Base-by-base conservation (phyloP, 2,329 filamentous ascomycete species). In the Aspergillus fijiensis region DNA sequence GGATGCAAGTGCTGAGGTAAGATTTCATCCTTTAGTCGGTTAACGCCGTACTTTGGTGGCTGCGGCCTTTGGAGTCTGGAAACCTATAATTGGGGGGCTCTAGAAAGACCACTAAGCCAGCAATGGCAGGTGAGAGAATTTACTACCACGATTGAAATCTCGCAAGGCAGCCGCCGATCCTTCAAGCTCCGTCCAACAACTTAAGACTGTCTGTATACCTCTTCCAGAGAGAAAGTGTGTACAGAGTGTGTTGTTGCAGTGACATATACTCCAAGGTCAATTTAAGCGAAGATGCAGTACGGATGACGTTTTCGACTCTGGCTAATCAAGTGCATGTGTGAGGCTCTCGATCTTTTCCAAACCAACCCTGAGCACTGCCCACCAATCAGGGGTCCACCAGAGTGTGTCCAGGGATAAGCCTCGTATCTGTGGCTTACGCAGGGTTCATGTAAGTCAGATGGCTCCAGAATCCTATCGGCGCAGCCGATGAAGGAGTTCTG, bases 341-440 rank as follows among this genome's bases (percentile, higher is more conserved):
- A 19, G 39, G 39, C 39, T 45, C 39, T 45, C 12, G 39, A 45
- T 5, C 16, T 45, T 35, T 45, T 19, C 39, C 14, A 45, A 19
- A 45, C 39, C 6, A 19, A 29, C 51, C 53, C 42, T 23, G 14
- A 21, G 9, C 27, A 16, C 23, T 31, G 42, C 42, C 42, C 31
- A 29, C 53, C n/a, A 55, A 55, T 55, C 53, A 49, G 53, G 42
- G 14, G 48, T 49, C 35, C 39, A 25, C n/a, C 16, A 49, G 23
- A 48, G 31, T 25, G 27, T 49, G 23, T 55, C 33, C 19, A 55
- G 27, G 53, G 42, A 55, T 55, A 29, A 29, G 25, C 42, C 53
- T 55, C 53, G 42, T 55, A 55, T 55, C 42, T 49, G 53, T 55
- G 53, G 53, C 47, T 55, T 48, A 49, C 53, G 42, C 53, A 33